These are phyloP conservation scores for Diaporthe destruens DNA, from an alignment of 2,329 filamentous ascomycete genomes.

Conservation along the genomic window DNA sequence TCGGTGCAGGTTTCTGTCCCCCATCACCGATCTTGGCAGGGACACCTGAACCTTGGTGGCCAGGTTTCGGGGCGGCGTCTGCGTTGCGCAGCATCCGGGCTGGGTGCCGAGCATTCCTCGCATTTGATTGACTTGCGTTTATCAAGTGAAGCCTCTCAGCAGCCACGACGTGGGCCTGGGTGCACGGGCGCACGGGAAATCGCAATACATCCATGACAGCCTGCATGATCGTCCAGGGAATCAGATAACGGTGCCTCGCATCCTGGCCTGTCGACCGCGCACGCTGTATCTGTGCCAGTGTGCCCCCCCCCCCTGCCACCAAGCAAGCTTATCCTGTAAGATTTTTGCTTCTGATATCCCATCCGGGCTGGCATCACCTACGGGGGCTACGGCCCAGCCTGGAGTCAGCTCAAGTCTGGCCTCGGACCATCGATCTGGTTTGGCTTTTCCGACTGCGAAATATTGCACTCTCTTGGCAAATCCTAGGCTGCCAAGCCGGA, in stretches of 20 bases:
- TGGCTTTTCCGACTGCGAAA: slow-evolving; percentile 5
- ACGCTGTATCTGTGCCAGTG: slow-evolving; percentile 5
- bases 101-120: slow-evolving; percentile 5
- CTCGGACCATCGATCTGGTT: not conserved
- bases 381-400: not conserved
- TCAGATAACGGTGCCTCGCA: slow-evolving; percentile 21
- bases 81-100: slow-evolving; percentile 14
- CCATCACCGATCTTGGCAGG: slow-evolving; percentile 11
- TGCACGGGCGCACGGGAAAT: slow-evolving; percentile 24
- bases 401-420: not conserved
- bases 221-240: slow-evolving; percentile 14
- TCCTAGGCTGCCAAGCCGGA: slow-evolving; percentile 8
- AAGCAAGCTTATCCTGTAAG: slow-evolving; percentile 14
- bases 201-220: slow-evolving; percentile 27
- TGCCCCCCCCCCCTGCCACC: slow-evolving; percentile 14
- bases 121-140: slow-evolving; percentile 14
- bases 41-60: not conserved
- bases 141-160: slow-evolving; percentile 29
- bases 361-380: slow-evolving; percentile 4
- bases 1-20: slow-evolving; percentile 6
- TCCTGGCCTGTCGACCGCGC: slow-evolving; percentile 21
- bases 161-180: slow-evolving; percentile 1
- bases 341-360: slow-evolving; percentile 24
- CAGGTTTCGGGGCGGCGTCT: slow-evolving; percentile 7
- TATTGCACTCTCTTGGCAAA: slow-evolving; percentile 3